Evolutionary conservation across 805 yeast genomes (phyloP).

Genomic region (Spathaspora hagerdaliae): DNA sequence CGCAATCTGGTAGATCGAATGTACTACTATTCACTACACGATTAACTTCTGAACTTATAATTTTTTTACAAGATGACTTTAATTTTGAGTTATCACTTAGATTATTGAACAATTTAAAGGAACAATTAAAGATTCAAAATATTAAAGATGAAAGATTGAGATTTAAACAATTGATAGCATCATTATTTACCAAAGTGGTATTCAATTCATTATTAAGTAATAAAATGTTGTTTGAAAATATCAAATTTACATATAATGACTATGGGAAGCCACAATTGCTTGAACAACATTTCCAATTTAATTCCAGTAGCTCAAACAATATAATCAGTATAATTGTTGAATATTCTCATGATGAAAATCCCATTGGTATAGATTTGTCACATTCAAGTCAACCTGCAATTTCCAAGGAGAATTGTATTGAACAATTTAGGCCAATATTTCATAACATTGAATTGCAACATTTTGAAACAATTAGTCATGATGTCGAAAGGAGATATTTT

Average conservation of each 20-base stretch:
- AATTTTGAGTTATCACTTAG: conserved; percentile 50
- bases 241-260: conserved; percentile 25
- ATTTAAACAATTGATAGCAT: conserved; percentile 38
- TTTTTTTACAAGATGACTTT: conserved; percentile 26
- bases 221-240: conserved; percentile 10
- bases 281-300: conserved; percentile 37
- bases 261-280: conserved; percentile 57
- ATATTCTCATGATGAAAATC: conserved; percentile 12
- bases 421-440: conserved; percentile 42
- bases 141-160: conserved; percentile 33
- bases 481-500: conserved; percentile 16
- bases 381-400: conserved; percentile 26
- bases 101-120: conserved; percentile 32
- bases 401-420: conserved; percentile 23
- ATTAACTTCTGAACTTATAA: conserved; percentile 9
- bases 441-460: conserved; percentile 28
- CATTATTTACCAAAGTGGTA: conserved; percentile 42
- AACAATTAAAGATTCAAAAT: conserved; percentile 39
- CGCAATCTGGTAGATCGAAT: not conserved
- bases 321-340: conserved; percentile 44
- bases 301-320: conserved; percentile 56
- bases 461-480: conserved; percentile 16
- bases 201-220: conserved; percentile 22
- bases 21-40: conserved; percentile 12
- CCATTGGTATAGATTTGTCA: conserved; percentile 37